phyloP scores from a whole-genome alignment of 1,284 basidiomycete genomes.

The Leccinum holopus region DNA sequence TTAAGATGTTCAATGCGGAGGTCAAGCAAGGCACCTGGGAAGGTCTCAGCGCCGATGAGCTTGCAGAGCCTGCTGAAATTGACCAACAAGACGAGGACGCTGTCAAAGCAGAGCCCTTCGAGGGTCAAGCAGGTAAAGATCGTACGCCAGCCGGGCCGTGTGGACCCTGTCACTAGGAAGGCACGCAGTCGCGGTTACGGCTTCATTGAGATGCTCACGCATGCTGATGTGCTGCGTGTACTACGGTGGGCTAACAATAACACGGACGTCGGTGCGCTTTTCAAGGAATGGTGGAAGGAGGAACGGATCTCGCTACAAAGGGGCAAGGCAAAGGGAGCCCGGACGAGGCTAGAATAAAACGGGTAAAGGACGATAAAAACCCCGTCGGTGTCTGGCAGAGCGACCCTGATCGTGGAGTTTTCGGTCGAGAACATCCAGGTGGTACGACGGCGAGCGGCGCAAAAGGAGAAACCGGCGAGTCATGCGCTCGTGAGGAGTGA shows the following conservation, averaged over 20 bases:
- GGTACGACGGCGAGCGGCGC: constrained; percentile 62
- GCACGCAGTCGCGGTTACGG: constrained; percentile 93
- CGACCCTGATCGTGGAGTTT: constrained; percentile 84
- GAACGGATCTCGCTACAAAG: constrained; percentile 67
- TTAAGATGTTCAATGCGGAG: constrained; percentile 79
- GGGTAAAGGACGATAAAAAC: constrained; percentile 57
- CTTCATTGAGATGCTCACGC: constrained; percentile 88
- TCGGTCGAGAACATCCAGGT: constrained; percentile 94
- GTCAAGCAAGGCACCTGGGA: constrained; percentile 65
- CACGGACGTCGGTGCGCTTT: constrained; percentile 57
- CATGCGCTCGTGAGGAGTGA: background rate
- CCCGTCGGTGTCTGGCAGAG: constrained; percentile 46
- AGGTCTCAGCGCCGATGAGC: constrained; percentile 73
- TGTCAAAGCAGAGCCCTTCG: constrained; percentile 43
- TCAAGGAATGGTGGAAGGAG: constrained; percentile 81
- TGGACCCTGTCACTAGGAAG: constrained; percentile 84
- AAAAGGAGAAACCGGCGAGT: constrained; percentile 35
- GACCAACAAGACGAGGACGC: constrained; percentile 24
- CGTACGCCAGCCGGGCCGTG: constrained; percentile 80
- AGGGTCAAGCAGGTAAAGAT: constrained; percentile 88
- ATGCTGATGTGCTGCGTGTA: constrained; percentile 88
- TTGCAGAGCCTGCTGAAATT: constrained; percentile 40
- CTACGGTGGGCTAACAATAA: constrained; percentile 96
- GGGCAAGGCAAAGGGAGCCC: constrained; percentile 50
- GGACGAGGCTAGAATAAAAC: constrained; percentile 51